Percentiles rank a stretch among this genome's conserved stretches.
phyloP scores from a whole-genome alignment of 257 asterid genomes.

The Thymus mandschuricus region DNA sequence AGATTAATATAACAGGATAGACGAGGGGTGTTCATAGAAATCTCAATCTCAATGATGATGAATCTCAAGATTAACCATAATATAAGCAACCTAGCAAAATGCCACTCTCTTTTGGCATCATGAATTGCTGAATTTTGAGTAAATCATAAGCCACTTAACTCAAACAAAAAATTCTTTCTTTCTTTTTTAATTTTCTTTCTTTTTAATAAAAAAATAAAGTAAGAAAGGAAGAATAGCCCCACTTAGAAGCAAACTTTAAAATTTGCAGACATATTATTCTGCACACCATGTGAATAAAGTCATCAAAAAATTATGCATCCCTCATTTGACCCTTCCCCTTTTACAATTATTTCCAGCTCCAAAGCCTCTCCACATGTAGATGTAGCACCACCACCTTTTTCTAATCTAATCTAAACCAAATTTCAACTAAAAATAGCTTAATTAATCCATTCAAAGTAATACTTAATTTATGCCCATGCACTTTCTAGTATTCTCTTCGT shows the following conservation, averaged over 20 bases:
- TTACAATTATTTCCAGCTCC: conserved; percentile 52
- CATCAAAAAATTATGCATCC: conserved; percentile 32
- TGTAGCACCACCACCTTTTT: conserved; percentile 10
- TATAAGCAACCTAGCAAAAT: background rate
- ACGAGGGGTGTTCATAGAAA: too few species aligned
- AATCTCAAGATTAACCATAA: conserved; percentile 1
- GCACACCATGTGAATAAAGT: conserved; percentile 56
- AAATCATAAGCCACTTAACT: conserved; percentile 6
- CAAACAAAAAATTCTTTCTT: too few species aligned
- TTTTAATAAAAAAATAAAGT: background rate
- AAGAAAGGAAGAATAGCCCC: conserved; percentile 34
- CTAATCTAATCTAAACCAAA: background rate
- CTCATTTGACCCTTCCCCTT: conserved; percentile 25
- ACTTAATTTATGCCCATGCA: background rate
- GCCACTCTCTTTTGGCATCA: conserved; percentile 19
- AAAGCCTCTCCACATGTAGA: conserved; percentile 36
- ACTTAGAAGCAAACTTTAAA: conserved; percentile 43
- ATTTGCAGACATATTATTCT: conserved; percentile 34
- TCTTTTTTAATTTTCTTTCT: too few species aligned
- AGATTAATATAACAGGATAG: too few species aligned
- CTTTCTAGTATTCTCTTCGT: too few species aligned
- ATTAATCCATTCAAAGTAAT: conserved; percentile 2
- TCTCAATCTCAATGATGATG: background rate
- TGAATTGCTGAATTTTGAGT: conserved; percentile 18
- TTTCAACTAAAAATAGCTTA: background rate